Conservation (phyloP, 106 monocot genomes). For the Dendrobium nobile region DNA sequence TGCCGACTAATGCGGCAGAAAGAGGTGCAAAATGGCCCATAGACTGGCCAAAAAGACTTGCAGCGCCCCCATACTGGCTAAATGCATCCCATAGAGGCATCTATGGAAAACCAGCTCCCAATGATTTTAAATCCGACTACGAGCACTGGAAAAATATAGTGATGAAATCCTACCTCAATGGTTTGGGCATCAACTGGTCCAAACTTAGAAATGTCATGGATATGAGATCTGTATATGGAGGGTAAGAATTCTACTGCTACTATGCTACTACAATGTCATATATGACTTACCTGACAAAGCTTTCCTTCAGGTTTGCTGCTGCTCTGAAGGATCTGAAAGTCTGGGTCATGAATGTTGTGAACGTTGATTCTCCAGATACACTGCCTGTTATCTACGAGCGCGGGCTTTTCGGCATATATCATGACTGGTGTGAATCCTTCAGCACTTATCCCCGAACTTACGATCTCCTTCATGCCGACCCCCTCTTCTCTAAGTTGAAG, state of each 20-base stretch:
- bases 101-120: conserved; percentile 53
- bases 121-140: conserved; percentile 66
- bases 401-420: conserved; percentile 66
- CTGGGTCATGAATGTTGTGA: conserved; percentile 98
- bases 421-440: conserved; percentile 75
- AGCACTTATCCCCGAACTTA: conserved; percentile 74
- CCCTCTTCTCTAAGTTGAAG: conserved; percentile 57
- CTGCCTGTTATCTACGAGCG: conserved; percentile 62
- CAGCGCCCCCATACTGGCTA: conserved; percentile 72
- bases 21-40: conserved; percentile 63
- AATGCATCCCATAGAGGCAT: conserved; percentile 47
- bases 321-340: conserved; percentile 71
- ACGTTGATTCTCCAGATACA: conserved; percentile 65
- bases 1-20: conserved; percentile 42
- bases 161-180: conserved; percentile 55
- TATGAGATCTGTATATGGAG: conserved; percentile 97
- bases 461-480: conserved; percentile 64
- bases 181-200: conserved; percentile 70
- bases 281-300: background rate
- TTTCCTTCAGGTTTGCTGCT: conserved; percentile 70
- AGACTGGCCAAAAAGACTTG: conserved; percentile 59
- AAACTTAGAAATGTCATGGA: conserved; percentile 93
- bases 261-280: background rate
- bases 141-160: conserved; percentile 67
- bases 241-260: conserved; percentile 36